These are phyloP conservation scores for Pelargonium citronellum DNA, from an alignment of 441 rosid species.

Conservation along the genomic window DNA sequence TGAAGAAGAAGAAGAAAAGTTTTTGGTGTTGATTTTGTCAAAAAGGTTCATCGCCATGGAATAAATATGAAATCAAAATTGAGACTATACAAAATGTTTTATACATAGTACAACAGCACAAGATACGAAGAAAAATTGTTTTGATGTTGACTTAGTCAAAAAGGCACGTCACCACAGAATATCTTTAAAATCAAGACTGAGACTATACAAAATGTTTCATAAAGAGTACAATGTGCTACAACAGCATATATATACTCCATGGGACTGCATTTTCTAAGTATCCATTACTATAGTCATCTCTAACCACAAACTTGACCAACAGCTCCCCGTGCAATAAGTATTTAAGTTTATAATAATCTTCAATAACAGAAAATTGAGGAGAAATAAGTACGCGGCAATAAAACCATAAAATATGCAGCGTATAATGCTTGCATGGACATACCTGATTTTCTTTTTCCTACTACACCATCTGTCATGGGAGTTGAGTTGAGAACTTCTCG, in stretches of 20 bases:
- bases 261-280: not conserved
- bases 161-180: too few species aligned
- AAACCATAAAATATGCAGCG: not conserved
- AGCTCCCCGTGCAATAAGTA: not conserved
- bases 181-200: too few species aligned
- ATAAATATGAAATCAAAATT: too few species aligned
- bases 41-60: too few species aligned
- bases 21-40: too few species aligned
- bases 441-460: conserved; percentile 78
- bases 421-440: conserved; percentile 13
- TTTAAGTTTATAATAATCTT: conserved; percentile 5
- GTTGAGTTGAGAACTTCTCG: conserved; percentile 49
- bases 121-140: too few species aligned
- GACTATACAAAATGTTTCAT: not conserved
- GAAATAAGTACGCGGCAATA: not conserved
- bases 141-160: too few species aligned
- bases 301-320: not conserved
- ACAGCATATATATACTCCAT: not conserved
- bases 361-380: not conserved
- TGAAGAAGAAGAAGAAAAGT: too few species aligned
- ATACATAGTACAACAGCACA: too few species aligned
- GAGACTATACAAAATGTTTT: too few species aligned
- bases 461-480: conserved; percentile 30
- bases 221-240: not conserved
- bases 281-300: not conserved